phyloP scores from a whole-genome alignment of 768 basidiomycete species.

The Leccinum truebloodii region DNA sequence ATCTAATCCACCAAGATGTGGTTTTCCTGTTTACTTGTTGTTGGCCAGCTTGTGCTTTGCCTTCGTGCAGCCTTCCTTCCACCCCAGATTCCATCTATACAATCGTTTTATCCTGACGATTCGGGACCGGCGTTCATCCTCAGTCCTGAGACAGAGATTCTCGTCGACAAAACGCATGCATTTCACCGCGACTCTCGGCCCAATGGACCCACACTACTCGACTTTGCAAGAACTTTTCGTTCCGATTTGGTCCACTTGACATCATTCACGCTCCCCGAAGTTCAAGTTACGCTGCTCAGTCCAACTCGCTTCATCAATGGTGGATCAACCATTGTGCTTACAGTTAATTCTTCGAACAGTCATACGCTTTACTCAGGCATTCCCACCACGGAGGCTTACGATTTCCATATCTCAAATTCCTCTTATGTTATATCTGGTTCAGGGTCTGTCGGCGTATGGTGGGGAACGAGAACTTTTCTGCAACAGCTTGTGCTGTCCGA shows the following conservation, averaged over 20 bases:
- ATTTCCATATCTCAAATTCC: conserved; percentile 33
- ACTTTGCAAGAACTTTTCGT: conserved; percentile 40
- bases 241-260: conserved; percentile 35
- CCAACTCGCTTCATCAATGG: not conserved
- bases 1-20: not conserved
- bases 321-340: conserved; percentile 33
- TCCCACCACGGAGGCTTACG: conserved; percentile 41
- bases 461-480: conserved; percentile 46
- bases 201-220: conserved; percentile 34
- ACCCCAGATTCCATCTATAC: conserved; percentile 41
- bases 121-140: conserved; percentile 32
- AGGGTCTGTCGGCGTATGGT: conserved; percentile 41
- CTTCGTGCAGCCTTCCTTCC: conserved; percentile 8
- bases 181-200: conserved; percentile 2
- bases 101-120: conserved; percentile 29
- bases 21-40: not conserved
- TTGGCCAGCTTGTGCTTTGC: not conserved
- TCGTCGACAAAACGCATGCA: conserved; percentile 37
- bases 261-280: conserved; percentile 25
- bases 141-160: conserved; percentile 31
- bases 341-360: conserved; percentile 25
- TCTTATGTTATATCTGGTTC: conserved; percentile 37
- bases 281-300: conserved; percentile 23
- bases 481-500: conserved; percentile 38
- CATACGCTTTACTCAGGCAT: conserved; percentile 39